These are phyloP conservation scores for Recurvomyces mirabilis DNA, from an alignment of 495 filamentous ascomycete genomes.

Conservation along the genomic window DNA sequence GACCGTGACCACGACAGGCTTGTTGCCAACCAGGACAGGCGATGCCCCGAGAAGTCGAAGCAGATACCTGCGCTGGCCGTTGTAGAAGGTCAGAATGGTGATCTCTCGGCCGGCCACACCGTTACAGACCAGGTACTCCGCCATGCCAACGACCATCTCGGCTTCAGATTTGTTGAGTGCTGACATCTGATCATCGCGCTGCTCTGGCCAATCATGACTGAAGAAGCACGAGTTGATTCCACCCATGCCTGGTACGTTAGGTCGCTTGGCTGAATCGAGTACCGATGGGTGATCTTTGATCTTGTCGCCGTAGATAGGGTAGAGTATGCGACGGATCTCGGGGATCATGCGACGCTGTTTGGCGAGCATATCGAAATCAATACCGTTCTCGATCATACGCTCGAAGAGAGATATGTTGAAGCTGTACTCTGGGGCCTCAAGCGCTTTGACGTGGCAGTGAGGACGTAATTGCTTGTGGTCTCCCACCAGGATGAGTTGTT, in stretches of 20 bases:
- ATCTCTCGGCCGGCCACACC: slow-evolving; percentile 49
- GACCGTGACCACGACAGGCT: slow-evolving; percentile 69
- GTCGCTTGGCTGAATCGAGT: slow-evolving; percentile 33
- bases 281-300: slow-evolving; percentile 60
- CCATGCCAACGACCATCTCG: slow-evolving; percentile 64
- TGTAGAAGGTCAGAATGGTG: slow-evolving; percentile 81
- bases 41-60: slow-evolving; percentile 24
- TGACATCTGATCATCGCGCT: slow-evolving; percentile 52
- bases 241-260: slow-evolving; percentile 70
- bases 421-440: slow-evolving; percentile 46
- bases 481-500: slow-evolving; percentile 66
- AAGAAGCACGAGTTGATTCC: slow-evolving; percentile 57
- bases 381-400: slow-evolving; percentile 56
- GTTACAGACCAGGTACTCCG: slow-evolving; percentile 59
- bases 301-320: slow-evolving; percentile 57
- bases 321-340: slow-evolving; percentile 52
- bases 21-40: slow-evolving; percentile 37
- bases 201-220: slow-evolving; percentile 58
- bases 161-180: slow-evolving; percentile 65
- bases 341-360: slow-evolving; percentile 63
- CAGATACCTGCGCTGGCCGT: slow-evolving; percentile 65
- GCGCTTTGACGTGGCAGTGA: slow-evolving; percentile 42
- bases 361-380: slow-evolving; percentile 50
- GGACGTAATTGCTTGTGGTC: slow-evolving; percentile 67
- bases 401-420: slow-evolving; percentile 67